Evolutionary conservation across 176 grass and related monocot species (phyloP).

Genomic region (Phragmites australis): DNA sequence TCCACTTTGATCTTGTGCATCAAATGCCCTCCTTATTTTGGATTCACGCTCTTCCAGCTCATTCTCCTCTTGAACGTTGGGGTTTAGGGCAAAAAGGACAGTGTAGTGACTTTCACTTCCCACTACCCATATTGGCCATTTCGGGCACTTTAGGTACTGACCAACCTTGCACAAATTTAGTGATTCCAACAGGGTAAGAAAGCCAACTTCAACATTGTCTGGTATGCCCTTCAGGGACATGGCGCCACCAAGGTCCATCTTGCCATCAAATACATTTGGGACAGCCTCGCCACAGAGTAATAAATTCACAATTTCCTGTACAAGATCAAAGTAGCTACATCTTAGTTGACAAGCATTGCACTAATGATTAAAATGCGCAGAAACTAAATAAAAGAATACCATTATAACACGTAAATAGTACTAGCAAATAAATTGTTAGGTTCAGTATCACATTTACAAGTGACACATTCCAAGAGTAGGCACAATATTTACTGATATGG

Average conservation of each 20-base stretch:
- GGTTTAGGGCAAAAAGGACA: constrained; percentile 85
- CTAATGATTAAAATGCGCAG: neutral
- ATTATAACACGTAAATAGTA: neutral
- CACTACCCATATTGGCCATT: constrained; percentile 99
- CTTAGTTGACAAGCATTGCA: constrained; percentile 24
- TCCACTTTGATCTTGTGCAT: constrained; percentile 90
- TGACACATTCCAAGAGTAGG: constrained; percentile 5
- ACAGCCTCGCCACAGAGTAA: constrained; percentile 96
- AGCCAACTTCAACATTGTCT: constrained; percentile 77
- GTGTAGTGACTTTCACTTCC: constrained; percentile 99
- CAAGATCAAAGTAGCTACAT: constrained; percentile 25
- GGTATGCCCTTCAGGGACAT: constrained; percentile 97
- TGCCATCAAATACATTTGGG: constrained; percentile 98
- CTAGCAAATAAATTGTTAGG: neutral
- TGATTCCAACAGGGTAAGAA: constrained; percentile 93
- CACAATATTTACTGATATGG: neutral
- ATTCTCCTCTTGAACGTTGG: constrained; percentile 88
- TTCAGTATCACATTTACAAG: constrained; percentile 6
- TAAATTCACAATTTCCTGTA: constrained; percentile 99
- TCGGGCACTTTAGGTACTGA: constrained; percentile 79
- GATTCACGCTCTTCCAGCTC: constrained; percentile 88
- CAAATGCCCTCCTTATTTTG: constrained; percentile 86
- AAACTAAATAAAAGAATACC: constrained; percentile 6
- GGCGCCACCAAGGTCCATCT: constrained; percentile 95
- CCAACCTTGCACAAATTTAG: constrained; percentile 98